Percentiles rank a stretch among this genome's conserved stretches.
phyloP scores from a whole-genome alignment of 2,329 filamentous ascomycete species.

The Pleurostoma richardsiae region DNA sequence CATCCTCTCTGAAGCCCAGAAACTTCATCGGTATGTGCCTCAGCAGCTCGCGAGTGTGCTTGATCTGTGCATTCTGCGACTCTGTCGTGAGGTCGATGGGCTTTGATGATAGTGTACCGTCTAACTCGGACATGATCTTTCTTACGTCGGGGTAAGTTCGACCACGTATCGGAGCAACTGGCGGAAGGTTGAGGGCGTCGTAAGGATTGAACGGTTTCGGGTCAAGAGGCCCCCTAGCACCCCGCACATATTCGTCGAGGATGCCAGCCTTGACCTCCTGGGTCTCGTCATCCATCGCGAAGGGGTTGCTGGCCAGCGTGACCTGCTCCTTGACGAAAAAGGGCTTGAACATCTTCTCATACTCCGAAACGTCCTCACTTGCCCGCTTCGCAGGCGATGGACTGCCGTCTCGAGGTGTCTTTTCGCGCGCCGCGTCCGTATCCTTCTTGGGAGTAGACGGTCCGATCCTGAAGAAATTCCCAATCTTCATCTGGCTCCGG shows the following conservation, averaged over 20 bases:
- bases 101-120: constrained; percentile 30
- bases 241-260: constrained; percentile 46
- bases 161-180: constrained; percentile 36
- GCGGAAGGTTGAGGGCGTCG: constrained; percentile 39
- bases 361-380: constrained; percentile 39
- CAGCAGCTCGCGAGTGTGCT: constrained; percentile 33
- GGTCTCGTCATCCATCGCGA: constrained; percentile 53
- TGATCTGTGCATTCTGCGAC: constrained; percentile 31
- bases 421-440: constrained; percentile 10
- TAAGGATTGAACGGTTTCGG: constrained; percentile 36
- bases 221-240: constrained; percentile 39
- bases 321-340: constrained; percentile 77
- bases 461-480: constrained; percentile 36
- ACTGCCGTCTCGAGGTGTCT: constrained; percentile 21
- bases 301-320: constrained; percentile 57
- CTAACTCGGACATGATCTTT: constrained; percentile 54
- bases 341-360: constrained; percentile 68
- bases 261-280: constrained; percentile 43
- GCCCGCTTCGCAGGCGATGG: not conserved
- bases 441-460: constrained; percentile 34
- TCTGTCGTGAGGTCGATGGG: constrained; percentile 29
- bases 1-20: constrained; percentile 58
- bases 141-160: constrained; percentile 47
- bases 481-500: constrained; percentile 40
- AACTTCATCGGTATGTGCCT: constrained; percentile 57